A percentile compares a stretch with the other conserved stretches of the same genome.
Conservation (phyloP, 768 basidiomycete species). For the Hortiboletus flavorubellus region DNA sequence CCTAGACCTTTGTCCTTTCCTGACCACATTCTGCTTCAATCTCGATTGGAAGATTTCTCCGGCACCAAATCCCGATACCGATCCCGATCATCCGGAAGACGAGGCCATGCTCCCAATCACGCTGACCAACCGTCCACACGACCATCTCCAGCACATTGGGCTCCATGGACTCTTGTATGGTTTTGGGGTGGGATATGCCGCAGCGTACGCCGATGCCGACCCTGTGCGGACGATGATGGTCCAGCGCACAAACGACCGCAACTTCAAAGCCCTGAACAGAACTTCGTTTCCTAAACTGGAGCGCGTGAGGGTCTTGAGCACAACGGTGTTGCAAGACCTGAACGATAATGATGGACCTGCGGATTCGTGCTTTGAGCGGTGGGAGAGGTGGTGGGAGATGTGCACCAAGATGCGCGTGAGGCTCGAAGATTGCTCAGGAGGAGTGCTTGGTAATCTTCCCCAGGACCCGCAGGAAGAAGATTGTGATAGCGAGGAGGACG, state of each 20-base stretch:
- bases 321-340: constrained; percentile 52
- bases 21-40: constrained; percentile 68
- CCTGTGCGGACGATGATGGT: constrained; percentile 44
- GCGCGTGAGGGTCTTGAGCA: constrained; percentile 56
- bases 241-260: constrained; percentile 62
- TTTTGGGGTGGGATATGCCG: constrained; percentile 61
- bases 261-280: constrained; percentile 50
- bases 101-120: constrained; percentile 32
- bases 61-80: constrained; percentile 7
- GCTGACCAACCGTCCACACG: constrained; percentile 52
- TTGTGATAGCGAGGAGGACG: constrained; percentile 33
- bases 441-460: constrained; percentile 45
- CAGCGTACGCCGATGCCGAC: constrained; percentile 39
- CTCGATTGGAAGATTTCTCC: constrained; percentile 63
- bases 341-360: constrained; percentile 52
- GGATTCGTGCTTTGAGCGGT: constrained; percentile 44
- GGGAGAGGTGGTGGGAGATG: constrained; percentile 67
- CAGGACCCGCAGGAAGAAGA: constrained; percentile 33
- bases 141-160: constrained; percentile 57
- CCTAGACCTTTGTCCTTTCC: constrained; percentile 60
- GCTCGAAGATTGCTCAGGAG: constrained; percentile 77
- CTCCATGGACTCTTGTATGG: constrained; percentile 67
- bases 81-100: constrained; percentile 23
- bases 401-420: constrained; percentile 49
- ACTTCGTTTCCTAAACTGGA: constrained; percentile 59